Evolutionary conservation across 1,139 yeast species (phyloP).

Genomic region (Blastobotrys proliferans): DNA sequence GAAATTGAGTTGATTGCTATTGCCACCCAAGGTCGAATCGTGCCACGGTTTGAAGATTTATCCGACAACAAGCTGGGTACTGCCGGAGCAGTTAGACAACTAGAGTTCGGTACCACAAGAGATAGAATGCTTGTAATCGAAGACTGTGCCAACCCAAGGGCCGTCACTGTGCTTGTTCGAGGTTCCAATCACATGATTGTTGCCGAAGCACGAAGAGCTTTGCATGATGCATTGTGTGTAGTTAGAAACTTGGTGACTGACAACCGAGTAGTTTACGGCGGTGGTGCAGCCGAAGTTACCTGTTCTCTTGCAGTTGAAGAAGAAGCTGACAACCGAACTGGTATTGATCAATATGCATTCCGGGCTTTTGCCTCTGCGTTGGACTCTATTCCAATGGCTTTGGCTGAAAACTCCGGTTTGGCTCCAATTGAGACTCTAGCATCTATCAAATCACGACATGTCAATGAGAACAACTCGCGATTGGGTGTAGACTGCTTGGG

Average conservation of each 20-base stretch:
- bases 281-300: constrained; percentile 96
- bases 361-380: constrained; percentile 90
- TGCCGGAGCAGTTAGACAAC: constrained; percentile 81
- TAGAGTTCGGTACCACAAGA: constrained; percentile 94
- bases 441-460: constrained; percentile 77
- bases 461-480: constrained; percentile 61
- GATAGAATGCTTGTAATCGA: constrained; percentile 95
- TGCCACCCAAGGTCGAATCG: constrained; percentile 96
- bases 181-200: constrained; percentile 98
- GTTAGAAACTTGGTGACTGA: constrained; percentile 93
- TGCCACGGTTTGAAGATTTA: constrained; percentile 94
- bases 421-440: constrained; percentile 91
- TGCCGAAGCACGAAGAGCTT: constrained; percentile 93
- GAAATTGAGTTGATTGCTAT: constrained; percentile 94
- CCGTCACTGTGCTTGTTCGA: constrained; percentile 89
- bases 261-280: constrained; percentile 93
- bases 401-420: constrained; percentile 95
- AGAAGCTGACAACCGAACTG: constrained; percentile 88
- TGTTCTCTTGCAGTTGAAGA: constrained; percentile 89
- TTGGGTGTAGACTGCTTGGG: constrained; percentile 95
- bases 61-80: constrained; percentile 75
- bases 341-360: constrained; percentile 97
- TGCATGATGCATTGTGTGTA: constrained; percentile 95
- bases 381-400: constrained; percentile 88
- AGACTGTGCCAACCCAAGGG: constrained; percentile 81